Conservation (phyloP, 2,329 filamentous ascomycete species). For the Fusarium cyanostomum region DNA sequence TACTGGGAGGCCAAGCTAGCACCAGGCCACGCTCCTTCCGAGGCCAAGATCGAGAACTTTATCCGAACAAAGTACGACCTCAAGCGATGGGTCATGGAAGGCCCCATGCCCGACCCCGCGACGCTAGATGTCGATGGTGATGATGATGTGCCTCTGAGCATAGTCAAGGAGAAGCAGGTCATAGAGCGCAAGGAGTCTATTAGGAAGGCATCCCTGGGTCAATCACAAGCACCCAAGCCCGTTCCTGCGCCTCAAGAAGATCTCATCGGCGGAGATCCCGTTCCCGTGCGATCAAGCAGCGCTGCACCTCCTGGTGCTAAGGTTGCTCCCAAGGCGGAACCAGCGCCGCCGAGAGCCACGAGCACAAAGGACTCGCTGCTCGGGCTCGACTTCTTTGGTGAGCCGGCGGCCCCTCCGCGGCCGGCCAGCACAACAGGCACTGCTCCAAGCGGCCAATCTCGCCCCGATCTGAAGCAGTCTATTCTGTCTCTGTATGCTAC, state of each 20-base stretch:
- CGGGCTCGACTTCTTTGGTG: slow-evolving; percentile 91
- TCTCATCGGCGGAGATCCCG: slow-evolving; percentile 80
- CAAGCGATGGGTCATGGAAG: slow-evolving; percentile 99
- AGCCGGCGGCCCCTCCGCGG: slow-evolving; percentile 75
- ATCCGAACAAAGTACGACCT: slow-evolving; percentile 99
- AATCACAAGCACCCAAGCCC: slow-evolving; percentile 49
- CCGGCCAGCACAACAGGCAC: slow-evolving; percentile 83
- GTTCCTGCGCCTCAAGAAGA: slow-evolving; percentile 68
- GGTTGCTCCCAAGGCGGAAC: slow-evolving; percentile 67
- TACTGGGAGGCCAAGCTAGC: slow-evolving; percentile 98
- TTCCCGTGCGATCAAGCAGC: slow-evolving; percentile 77
- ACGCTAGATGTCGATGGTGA: slow-evolving; percentile 85
- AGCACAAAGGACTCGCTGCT: slow-evolving; percentile 88
- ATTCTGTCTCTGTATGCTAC: slow-evolving; percentile 95
- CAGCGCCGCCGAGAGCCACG: slow-evolving; percentile 73
- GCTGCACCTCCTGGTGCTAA: slow-evolving; percentile 71
- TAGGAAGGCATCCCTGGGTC: slow-evolving; percentile 67
- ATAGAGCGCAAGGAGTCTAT: slow-evolving; percentile 67
- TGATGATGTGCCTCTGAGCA: slow-evolving; percentile 75
- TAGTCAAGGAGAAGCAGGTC: slow-evolving; percentile 73
- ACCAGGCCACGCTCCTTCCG: slow-evolving; percentile 88
- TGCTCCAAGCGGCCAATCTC: slow-evolving; percentile 70
- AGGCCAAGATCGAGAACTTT: slow-evolving; percentile 99
- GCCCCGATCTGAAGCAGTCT: slow-evolving; percentile 95
- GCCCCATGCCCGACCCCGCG: slow-evolving; percentile 90